Evolutionary conservation across 495 filamentous ascomycete genomes (phyloP).

Genomic region (Usnea hakonensis): DNA sequence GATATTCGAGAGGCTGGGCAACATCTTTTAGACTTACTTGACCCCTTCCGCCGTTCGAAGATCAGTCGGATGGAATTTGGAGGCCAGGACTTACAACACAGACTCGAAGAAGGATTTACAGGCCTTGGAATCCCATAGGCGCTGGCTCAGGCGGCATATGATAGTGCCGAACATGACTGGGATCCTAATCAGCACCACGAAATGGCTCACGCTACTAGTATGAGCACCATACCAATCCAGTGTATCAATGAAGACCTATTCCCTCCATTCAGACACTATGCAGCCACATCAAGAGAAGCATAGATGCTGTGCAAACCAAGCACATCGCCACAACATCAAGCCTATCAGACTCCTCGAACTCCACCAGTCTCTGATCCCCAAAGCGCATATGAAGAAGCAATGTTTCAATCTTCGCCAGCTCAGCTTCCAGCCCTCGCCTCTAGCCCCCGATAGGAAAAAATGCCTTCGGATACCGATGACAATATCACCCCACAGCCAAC

Average conservation of each 20-base stretch:
- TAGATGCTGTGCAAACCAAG: not conserved
- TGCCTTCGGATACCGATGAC: not conserved
- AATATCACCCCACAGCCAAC: not conserved
- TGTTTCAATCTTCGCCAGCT: not conserved
- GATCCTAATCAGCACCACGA: too few relatives aligned
- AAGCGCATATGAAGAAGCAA: not conserved
- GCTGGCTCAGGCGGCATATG: conserved; percentile 4
- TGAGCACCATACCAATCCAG: not conserved
- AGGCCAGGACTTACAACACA: not conserved
- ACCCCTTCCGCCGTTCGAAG: not conserved
- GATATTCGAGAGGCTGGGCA: conserved; percentile 1
- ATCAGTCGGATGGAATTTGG: not conserved
- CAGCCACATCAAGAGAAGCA: not conserved
- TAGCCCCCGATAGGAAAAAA: not conserved
- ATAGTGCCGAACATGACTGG: not conserved
- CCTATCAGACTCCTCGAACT: not conserved
- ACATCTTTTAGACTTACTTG: not conserved
- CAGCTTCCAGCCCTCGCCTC: not conserved
- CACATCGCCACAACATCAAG: not conserved
- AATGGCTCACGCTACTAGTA: not conserved
- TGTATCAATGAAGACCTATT: not conserved
- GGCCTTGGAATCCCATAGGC: not conserved
- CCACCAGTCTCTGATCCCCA: not conserved
- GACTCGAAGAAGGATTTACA: not conserved
- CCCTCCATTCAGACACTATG: not conserved